Evolutionary conservation across 108 stramenopile species (phyloP).

Genomic region (Nannochloropsis oceanica): DNA sequence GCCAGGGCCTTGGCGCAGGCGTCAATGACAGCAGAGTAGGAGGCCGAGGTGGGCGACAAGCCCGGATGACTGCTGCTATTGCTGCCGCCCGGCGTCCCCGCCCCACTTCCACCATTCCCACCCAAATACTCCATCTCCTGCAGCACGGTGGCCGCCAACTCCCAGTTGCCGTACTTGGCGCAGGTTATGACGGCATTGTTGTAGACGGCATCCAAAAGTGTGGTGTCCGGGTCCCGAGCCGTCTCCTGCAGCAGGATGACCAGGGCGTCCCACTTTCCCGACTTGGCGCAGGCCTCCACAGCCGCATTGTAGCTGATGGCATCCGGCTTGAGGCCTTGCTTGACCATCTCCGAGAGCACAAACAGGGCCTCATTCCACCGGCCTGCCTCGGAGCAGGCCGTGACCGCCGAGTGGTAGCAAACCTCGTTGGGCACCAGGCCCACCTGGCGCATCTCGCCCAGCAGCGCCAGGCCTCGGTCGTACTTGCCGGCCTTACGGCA

Average conservation of each 20-base stretch:
- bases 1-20: conserved; percentile 11
- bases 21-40: conserved; percentile 10
- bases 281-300: conserved; percentile 22
- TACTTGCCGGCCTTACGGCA: conserved; percentile 27
- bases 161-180: conserved; percentile 3
- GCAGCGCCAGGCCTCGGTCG: neutral
- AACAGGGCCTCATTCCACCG: conserved; percentile 17
- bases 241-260: neutral
- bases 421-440: conserved; percentile 17
- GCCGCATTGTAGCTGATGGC: conserved; percentile 23
- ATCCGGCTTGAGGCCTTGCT: conserved; percentile 13
- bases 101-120: neutral
- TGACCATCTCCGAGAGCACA: conserved; percentile 13
- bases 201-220: neutral
- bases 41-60: neutral
- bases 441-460: conserved; percentile 7
- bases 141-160: conserved; percentile 11
- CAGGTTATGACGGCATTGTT: conserved; percentile 16
- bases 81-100: neutral
- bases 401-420: conserved; percentile 14
- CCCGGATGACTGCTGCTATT: neutral
- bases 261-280: neutral
- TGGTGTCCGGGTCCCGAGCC: neutral
- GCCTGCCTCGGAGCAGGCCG: conserved; percentile 6
- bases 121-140: conserved; percentile 1